These are phyloP conservation scores for Pyronema domesticum DNA, from an alignment of 495 filamentous ascomycete genomes.

Conservation along the genomic window DNA sequence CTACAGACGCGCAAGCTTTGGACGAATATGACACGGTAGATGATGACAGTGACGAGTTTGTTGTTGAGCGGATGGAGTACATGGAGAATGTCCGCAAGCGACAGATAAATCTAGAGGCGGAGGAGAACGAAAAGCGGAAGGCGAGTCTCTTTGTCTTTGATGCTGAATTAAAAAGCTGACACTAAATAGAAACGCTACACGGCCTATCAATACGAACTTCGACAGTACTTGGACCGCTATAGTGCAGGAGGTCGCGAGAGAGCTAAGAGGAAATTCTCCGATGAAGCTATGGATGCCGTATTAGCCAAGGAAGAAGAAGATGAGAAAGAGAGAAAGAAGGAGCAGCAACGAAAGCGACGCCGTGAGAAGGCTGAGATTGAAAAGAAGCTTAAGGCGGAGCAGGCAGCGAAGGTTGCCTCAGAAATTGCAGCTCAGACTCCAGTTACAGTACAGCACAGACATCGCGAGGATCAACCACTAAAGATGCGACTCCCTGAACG, in stretches of 20 bases:
- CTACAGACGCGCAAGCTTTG: neutral
- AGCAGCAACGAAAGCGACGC: slow-evolving; percentile 95
- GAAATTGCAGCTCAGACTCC: slow-evolving; percentile 49
- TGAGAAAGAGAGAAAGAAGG: slow-evolving; percentile 98
- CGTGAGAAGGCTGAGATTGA: slow-evolving; percentile 86
- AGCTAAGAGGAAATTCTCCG: slow-evolving; percentile 39
- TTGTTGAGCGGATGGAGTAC: slow-evolving; percentile 15
- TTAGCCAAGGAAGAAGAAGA: slow-evolving; percentile 76
- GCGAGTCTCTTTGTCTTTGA: slow-evolving; percentile 25
- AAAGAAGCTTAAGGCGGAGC: slow-evolving; percentile 65
- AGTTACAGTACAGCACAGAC: slow-evolving; percentile 31
- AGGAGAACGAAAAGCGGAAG: slow-evolving; percentile 42
- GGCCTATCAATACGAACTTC: slow-evolving; percentile 33
- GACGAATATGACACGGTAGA: slow-evolving; percentile 1
- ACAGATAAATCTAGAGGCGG: slow-evolving; percentile 37
- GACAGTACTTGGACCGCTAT: slow-evolving; percentile 36
- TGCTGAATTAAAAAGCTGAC: slow-evolving; percentile 16
- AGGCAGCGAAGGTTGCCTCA: slow-evolving; percentile 51
- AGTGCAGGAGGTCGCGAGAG: slow-evolving; percentile 36
- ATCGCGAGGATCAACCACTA: slow-evolving; percentile 23
- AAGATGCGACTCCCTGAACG: neutral
- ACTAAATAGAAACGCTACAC: slow-evolving; percentile 31
- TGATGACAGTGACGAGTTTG: slow-evolving; percentile 18
- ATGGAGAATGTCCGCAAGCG: slow-evolving; percentile 33
- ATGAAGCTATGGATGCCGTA: slow-evolving; percentile 64